These are phyloP conservation scores for Leishmania turanica DNA, from an alignment of 208 protist genomes.

Conservation along the genomic window DNA sequence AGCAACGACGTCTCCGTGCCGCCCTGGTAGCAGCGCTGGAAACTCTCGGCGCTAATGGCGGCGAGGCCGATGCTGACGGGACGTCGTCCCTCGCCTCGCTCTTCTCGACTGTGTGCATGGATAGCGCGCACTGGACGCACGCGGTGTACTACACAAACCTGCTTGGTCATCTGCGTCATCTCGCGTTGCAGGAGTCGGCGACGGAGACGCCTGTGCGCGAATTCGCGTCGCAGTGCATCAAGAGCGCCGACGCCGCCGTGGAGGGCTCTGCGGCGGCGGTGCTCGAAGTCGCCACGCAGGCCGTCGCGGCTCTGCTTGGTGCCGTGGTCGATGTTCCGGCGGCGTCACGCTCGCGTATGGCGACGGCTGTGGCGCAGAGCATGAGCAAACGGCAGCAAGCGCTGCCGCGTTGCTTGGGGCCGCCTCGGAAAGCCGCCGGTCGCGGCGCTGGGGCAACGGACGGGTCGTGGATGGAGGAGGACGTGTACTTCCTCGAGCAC, in stretches of 20 bases:
- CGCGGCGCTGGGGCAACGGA: not conserved
- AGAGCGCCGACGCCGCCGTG: slow-evolving; percentile 8
- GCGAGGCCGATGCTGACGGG: not conserved
- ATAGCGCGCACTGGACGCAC: slow-evolving; percentile 39
- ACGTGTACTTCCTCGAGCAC: slow-evolving; percentile 21
- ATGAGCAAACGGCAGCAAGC: slow-evolving; percentile 22
- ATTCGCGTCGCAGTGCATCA: slow-evolving; percentile 22
- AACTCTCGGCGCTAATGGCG: slow-evolving; percentile 10
- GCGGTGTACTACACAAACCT: slow-evolving; percentile 38
- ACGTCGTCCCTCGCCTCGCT: slow-evolving; percentile 16
- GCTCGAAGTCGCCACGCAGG: slow-evolving; percentile 33
- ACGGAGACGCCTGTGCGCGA: slow-evolving; percentile 9
- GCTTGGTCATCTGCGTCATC: slow-evolving; percentile 19
- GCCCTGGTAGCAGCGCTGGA: slow-evolving; percentile 27
- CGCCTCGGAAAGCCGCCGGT: not conserved
- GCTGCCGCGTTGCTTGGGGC: not conserved
- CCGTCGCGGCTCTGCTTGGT: slow-evolving; percentile 20
- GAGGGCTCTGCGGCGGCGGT: slow-evolving; percentile 28
- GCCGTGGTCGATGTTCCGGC: slow-evolving; percentile 24
- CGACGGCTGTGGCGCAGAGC: slow-evolving; percentile 34
- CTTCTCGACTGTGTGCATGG: slow-evolving; percentile 31
- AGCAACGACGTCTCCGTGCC: slow-evolving; percentile 12
- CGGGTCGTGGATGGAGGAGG: slow-evolving; percentile 6
- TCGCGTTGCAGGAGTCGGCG: slow-evolving; percentile 11
- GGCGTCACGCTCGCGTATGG: slow-evolving; percentile 29